Evolutionary conservation across 2,329 filamentous ascomycete species (phyloP), one percentile per base, ranked within the genome.

Genomic region (Zymoseptoria ardabiliae): DNA sequence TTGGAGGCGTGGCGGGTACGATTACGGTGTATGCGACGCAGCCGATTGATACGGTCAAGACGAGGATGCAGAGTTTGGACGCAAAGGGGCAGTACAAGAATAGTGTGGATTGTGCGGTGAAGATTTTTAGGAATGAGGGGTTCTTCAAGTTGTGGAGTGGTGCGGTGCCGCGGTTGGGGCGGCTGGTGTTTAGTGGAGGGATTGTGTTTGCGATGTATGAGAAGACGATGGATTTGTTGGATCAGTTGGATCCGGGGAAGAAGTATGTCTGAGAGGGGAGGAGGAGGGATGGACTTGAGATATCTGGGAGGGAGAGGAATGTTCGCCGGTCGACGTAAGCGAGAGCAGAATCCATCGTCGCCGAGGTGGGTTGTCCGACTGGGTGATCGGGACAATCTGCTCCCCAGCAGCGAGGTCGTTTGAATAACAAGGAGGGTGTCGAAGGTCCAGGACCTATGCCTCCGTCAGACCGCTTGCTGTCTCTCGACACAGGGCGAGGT

Each of bases 191-290:
- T 75, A 97, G 91, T 70, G 94, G 94, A 58, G 94, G 94, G 19
- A 96, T 99, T 70, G 94, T 99, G 49, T 99, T 99, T 72, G 95
- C 94, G 21, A 95, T 97, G 84, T 87, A 97, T 73, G 93, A 97
- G 79, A 97, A 97, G 82, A 89, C 88, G 60, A 97, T 97, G 80
- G 93, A 97, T 56, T 69, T 91, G 59, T 85, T 99, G 79, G 84
- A 90, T 69, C 80, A 73, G 70, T 60, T 92, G 56, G 94, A 99
- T 73, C 94, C 94, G 0, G 83, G 95, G 69, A 85, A 86, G 71
- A 88, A 82, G 73, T 97, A 95, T 72, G 84, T 97, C 5, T 74
- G 63, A 71, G 54, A 60, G 19, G 10, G 35, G 49, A 54, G 3
- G 21, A 13, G 28, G 28, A 17, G 3, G 13, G 35, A 7, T 17